Conservation (phyloP, 805 yeast species). For the Yarrowia porcina region DNA sequence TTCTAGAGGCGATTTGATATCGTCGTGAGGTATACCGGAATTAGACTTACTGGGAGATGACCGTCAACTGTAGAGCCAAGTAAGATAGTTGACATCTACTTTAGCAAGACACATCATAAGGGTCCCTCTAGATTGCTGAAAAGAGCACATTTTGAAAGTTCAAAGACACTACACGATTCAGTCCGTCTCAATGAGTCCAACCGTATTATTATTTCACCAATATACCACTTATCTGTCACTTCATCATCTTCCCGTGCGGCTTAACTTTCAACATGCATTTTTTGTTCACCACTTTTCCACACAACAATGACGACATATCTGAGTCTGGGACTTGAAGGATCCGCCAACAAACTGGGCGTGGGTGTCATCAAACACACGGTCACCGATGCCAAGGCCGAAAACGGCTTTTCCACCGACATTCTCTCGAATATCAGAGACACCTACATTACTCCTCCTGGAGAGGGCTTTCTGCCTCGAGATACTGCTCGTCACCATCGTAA, state of each 20-base stretch:
- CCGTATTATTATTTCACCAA: too few relatives aligned
- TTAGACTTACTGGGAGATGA: too few relatives aligned
- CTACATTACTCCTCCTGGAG: slow-evolving; percentile 95
- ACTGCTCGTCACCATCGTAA: slow-evolving; percentile 95
- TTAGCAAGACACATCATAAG: too few relatives aligned
- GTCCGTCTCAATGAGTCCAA: too few relatives aligned
- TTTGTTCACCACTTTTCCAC: neutral
- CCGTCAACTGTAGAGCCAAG: too few relatives aligned
- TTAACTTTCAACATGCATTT: neutral
- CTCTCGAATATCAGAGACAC: slow-evolving; percentile 93
- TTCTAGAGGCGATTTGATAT: too few relatives aligned
- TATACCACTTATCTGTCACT: too few relatives aligned
- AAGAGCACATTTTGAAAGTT: too few relatives aligned
- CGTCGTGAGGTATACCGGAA: too few relatives aligned
- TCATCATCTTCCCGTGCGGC: neutral
- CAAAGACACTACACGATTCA: too few relatives aligned
- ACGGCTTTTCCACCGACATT: slow-evolving; percentile 64
- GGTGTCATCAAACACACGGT: slow-evolving; percentile 73
- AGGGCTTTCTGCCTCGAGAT: slow-evolving; percentile 94
- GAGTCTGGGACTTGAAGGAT: slow-evolving; percentile 83
- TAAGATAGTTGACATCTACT: too few relatives aligned
- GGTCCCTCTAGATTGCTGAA: too few relatives aligned
- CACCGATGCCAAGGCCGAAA: slow-evolving; percentile 1
- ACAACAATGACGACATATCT: neutral
- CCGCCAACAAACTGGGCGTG: slow-evolving; percentile 94